phyloP scores from a whole-genome alignment of 2,329 filamentous ascomycete species.

The Arachnomyces sp. region DNA sequence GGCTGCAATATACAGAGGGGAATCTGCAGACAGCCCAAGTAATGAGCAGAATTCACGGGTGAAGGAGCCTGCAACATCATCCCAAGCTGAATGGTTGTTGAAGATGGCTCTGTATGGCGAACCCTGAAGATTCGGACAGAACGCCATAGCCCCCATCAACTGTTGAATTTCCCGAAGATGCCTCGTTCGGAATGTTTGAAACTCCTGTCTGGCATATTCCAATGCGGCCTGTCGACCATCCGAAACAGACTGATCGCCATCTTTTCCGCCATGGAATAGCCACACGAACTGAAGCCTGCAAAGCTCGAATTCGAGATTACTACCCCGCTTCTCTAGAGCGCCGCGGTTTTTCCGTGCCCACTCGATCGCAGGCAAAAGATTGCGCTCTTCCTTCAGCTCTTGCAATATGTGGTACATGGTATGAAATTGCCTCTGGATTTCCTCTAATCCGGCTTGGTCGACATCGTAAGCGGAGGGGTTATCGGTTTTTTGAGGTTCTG shows the following conservation, averaged over 20 bases:
- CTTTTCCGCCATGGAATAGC: conserved; percentile 65
- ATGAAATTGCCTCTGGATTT: conserved; percentile 72
- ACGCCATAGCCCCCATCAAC: conserved; percentile 74
- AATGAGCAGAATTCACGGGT: conserved; percentile 91
- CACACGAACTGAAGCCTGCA: conserved; percentile 84
- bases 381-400: conserved; percentile 61
- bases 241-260: conserved; percentile 39
- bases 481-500: conserved; percentile 30
- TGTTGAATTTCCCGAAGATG: conserved; percentile 75
- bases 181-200: conserved; percentile 64
- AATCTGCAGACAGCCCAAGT: conserved; percentile 81
- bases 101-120: conserved; percentile 80
- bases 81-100: conserved; percentile 66
- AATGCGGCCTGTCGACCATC: conserved; percentile 50
- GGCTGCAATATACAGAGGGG: conserved; percentile 83
- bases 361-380: conserved; percentile 73
- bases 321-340: conserved; percentile 70
- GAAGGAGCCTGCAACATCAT: conserved; percentile 78
- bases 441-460: conserved; percentile 53
- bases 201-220: conserved; percentile 66
- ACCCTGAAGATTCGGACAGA: conserved; percentile 60
- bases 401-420: conserved; percentile 88
- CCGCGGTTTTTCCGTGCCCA: conserved; percentile 71
- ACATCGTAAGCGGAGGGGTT: conserved; percentile 41
- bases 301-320: conserved; percentile 91